Evolutionary conservation across 169 alveolate genomes (phyloP).

Genomic region (Theileria annulata): DNA sequence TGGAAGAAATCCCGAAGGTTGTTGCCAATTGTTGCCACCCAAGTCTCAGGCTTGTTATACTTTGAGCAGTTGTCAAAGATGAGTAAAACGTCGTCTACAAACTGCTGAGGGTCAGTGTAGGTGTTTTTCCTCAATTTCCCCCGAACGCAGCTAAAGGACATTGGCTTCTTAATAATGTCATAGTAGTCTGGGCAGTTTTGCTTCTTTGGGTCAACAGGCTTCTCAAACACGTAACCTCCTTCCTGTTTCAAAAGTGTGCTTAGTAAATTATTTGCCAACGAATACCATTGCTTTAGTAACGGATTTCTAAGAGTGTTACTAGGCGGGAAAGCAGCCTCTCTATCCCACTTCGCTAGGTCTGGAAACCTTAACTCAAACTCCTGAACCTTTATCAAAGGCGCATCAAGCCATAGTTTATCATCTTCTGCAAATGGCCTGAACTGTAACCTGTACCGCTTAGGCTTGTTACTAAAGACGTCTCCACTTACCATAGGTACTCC

Average conservation of each 20-base stretch:
- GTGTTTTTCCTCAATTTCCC: conserved; percentile 76
- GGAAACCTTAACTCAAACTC: conserved; percentile 83
- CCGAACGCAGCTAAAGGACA: conserved; percentile 83
- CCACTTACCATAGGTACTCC: conserved; percentile 52
- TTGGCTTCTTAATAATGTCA: conserved; percentile 84
- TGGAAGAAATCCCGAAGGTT: conserved; percentile 80
- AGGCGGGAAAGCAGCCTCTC: conserved; percentile 64
- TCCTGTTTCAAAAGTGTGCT: conserved; percentile 79
- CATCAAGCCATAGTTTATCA: conserved; percentile 80
- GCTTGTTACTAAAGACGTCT: conserved; percentile 19
- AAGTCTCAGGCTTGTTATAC: conserved; percentile 83
- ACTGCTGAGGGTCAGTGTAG: conserved; percentile 78
- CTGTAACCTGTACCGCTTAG: conserved; percentile 77
- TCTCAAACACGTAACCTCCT: conserved; percentile 88
- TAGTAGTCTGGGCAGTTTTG: conserved; percentile 88
- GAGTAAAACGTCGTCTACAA: conserved; percentile 82
- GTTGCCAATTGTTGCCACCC: conserved; percentile 84
- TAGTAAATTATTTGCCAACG: conserved; percentile 68
- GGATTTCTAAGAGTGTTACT: conserved; percentile 73
- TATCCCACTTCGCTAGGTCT: conserved; percentile 83
- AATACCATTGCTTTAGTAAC: conserved; percentile 81
- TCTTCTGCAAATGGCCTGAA: conserved; percentile 78
- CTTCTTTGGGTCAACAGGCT: conserved; percentile 86
- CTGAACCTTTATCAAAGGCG: conserved; percentile 79
- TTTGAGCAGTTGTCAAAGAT: conserved; percentile 82